Percentiles rank a stretch among this genome's conserved stretches.
phyloP scores from a whole-genome alignment of 1,284 basidiomycete genomes.

The Sporisorium graminicola region DNA sequence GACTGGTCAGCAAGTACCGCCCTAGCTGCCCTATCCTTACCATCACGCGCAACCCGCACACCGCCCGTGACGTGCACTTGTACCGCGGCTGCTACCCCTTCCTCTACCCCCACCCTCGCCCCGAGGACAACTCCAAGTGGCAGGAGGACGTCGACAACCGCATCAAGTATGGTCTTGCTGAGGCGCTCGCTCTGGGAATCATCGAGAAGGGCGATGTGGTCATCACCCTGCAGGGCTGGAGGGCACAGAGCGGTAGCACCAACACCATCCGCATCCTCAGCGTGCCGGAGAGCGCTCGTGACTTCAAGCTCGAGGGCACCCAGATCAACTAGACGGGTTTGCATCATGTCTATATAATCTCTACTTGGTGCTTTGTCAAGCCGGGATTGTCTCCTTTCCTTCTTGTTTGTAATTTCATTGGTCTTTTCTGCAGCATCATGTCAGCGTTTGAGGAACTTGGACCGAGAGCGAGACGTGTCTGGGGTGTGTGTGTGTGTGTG shows the following conservation, averaged over 20 bases:
- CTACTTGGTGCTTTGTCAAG: neutral
- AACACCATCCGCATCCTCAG: constrained; percentile 69
- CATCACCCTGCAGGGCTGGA: constrained; percentile 98
- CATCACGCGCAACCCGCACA: constrained; percentile 97
- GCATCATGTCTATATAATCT: neutral
- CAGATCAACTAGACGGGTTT: constrained; percentile 4
- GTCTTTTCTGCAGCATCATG: constrained; percentile 16
- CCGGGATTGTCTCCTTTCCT: neutral
- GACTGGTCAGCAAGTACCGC: constrained; percentile 96
- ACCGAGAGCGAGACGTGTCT: neutral
- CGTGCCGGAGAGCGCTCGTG: constrained; percentile 61
- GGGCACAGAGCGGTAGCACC: constrained; percentile 92
- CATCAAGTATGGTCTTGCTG: constrained; percentile 82
- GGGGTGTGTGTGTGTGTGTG: no score
- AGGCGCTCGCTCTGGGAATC: constrained; percentile 87
- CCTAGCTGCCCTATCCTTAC: constrained; percentile 87
- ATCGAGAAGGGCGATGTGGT: constrained; percentile 90
- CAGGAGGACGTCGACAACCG: constrained; percentile 86
- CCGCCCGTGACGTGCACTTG: constrained; percentile 94
- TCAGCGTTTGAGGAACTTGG: neutral
- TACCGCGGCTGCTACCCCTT: constrained; percentile 98
- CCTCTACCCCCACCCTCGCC: constrained; percentile 93
- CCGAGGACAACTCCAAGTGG: constrained; percentile 87
- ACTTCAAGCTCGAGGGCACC: constrained; percentile 66
- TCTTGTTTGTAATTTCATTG: constrained; percentile 29